Evolutionary conservation across 345 rosid genomes (phyloP), one percentile per base, ranked within the genome.

Genomic region (Cochlearia excelsa): DNA sequence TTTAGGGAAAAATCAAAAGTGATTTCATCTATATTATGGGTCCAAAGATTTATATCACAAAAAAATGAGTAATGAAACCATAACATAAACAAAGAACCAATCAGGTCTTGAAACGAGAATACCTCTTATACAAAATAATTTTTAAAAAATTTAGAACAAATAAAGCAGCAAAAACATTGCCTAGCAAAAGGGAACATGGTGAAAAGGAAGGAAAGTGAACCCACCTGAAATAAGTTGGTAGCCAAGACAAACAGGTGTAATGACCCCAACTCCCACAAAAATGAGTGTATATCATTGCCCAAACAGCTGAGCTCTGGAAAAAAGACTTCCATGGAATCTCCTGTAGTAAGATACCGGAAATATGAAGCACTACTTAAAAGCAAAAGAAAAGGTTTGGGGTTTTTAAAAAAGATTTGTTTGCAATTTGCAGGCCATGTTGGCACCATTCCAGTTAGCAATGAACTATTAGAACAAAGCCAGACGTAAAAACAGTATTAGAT

Each of bases 211-310:
- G 33, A 52, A 33, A 26, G 28, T 55, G 33, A 67, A 37, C 46
- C 40, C 39, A 88, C 98, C 96, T 84, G 68, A 92, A 92, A 79
- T 80, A 92, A 4, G 93, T 81, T 28, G 96, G 98, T 63, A 92
- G 89, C 98, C 98, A 92, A 62, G 98, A 84, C 44, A 92, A 82
- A 72, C 93, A 86, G 51, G 91, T 82, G 58, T 82, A 88, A 63
- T 92, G 95, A 56, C 96, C 95, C 98, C 98, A 92, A 65, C 95
- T 88, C 68, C 98, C 98, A 63, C 98, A 92, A 73, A 92, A 92
- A 70, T 92, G 96, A 46, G 86, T 82, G 73, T 88, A 92, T 77
- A 82, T 81, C 98, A 91, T 91, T 28, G 98, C 96, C 98, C 93
- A 80, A 55, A 88, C 86, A 10, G 96, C 86, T 59, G 68, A 68